These are phyloP conservation scores for Iris pallida DNA, from an alignment of 116 monocot species.

Conservation along the genomic window DNA sequence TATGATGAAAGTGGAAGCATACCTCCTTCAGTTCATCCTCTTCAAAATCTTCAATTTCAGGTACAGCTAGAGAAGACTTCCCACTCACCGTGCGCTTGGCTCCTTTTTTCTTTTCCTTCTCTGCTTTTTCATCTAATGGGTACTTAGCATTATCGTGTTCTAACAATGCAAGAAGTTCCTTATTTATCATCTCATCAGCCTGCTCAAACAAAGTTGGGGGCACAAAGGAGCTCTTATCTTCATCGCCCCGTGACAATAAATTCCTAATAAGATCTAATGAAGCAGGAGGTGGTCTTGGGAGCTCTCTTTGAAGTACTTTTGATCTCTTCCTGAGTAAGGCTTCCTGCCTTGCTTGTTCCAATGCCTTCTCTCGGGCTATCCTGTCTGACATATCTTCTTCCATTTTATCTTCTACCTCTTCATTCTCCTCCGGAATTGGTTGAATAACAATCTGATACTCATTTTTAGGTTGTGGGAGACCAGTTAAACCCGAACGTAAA, in stretches of 20 bases:
- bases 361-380: conserved; percentile 75
- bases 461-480: conserved; percentile 82
- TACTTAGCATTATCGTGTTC: conserved; percentile 95
- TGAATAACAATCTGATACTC: conserved; percentile 86
- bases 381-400: conserved; percentile 96
- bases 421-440: conserved; percentile 73
- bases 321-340: conserved; percentile 87
- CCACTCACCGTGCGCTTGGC: conserved; percentile 49
- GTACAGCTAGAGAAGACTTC: conserved; percentile 41
- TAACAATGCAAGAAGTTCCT: conserved; percentile 45
- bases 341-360: conserved; percentile 75
- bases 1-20: conserved; percentile 5
- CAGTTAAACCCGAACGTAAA: conserved; percentile 54
- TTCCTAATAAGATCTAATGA: conserved; percentile 67
- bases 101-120: conserved; percentile 72
- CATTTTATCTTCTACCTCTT: conserved; percentile 68
- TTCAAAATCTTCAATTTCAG: conserved; percentile 86
- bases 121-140: conserved; percentile 67
- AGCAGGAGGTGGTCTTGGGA: conserved; percentile 81
- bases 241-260: conserved; percentile 44
- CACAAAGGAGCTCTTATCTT: conserved; percentile 75
- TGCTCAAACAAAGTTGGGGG: conserved; percentile 89
- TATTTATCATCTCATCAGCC: conserved; percentile 71
- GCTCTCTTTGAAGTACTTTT: conserved; percentile 90
- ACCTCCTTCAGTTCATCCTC: conserved; percentile 82